Evolutionary conservation across 2,329 filamentous ascomycete species (phyloP).

Genomic region (Arthrobotrys sinensis): DNA sequence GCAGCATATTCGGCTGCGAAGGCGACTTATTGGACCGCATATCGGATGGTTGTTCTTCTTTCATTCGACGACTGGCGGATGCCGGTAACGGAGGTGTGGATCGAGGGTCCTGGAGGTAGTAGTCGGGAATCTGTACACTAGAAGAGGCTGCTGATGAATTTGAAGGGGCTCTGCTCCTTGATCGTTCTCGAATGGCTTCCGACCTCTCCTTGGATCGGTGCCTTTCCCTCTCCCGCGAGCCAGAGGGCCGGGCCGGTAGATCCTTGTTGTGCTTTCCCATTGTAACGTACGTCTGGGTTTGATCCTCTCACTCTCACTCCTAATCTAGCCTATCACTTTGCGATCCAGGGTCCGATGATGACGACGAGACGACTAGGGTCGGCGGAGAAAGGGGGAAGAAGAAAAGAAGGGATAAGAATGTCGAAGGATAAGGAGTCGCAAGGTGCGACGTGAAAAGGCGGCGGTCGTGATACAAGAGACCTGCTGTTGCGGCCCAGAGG

Average conservation of each 20-base stretch:
- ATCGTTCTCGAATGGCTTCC: slow-evolving; percentile 54
- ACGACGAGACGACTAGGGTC: slow-evolving; percentile 32
- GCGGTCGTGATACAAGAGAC: slow-evolving; percentile 26
- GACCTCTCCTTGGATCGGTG: slow-evolving; percentile 48
- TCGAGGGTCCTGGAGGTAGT: slow-evolving; percentile 53
- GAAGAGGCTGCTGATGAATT: slow-evolving; percentile 48
- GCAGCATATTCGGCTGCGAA: slow-evolving; percentile 39
- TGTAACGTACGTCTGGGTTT: slow-evolving; percentile 28
- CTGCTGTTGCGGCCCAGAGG: slow-evolving; percentile 2
- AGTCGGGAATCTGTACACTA: slow-evolving; percentile 48
- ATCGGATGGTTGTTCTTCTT: slow-evolving; percentile 34
- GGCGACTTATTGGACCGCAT: slow-evolving; percentile 32
- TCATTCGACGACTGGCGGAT: slow-evolving; percentile 26
- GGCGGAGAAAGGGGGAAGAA: slow-evolving; percentile 2
- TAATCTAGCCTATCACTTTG: slow-evolving; percentile 40
- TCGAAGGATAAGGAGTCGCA: slow-evolving; percentile 26
- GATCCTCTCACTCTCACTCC: slow-evolving; percentile 18
- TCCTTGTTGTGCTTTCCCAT: slow-evolving; percentile 58
- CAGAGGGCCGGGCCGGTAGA: slow-evolving; percentile 52
- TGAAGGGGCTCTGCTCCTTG: slow-evolving; percentile 57
- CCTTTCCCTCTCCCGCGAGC: slow-evolving; percentile 51
- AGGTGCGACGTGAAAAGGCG: slow-evolving; percentile 32
- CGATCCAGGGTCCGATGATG: slow-evolving; percentile 32
- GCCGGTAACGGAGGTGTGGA: slow-evolving; percentile 49
- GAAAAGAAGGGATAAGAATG: not conserved